A percentile compares a stretch with the other conserved stretches of the same genome.
phyloP scores from a whole-genome alignment of 352 stramenopile species.

The Peronosclerospora sorghi region DNA sequence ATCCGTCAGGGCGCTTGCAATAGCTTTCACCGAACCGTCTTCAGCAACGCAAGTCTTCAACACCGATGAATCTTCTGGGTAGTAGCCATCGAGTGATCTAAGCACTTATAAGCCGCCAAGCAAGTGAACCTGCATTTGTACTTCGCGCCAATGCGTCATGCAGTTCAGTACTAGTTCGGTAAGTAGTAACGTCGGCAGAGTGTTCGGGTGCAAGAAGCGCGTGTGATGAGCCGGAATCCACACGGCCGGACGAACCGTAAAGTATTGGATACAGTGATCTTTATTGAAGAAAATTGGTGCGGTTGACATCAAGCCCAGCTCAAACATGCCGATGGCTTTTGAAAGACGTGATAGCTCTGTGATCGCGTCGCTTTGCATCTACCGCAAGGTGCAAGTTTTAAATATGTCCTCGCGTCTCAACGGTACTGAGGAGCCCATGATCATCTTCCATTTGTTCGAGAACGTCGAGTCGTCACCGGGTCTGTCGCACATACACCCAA shows the following conservation, averaged over 20 bases:
- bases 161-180: background rate
- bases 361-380: background rate
- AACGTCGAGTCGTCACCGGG: background rate
- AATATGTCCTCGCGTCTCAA: background rate
- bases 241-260: background rate
- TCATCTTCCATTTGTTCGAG: background rate
- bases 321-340: background rate
- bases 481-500: background rate
- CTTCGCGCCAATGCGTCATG: background rate
- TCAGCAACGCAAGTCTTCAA: background rate
- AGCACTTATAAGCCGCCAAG: background rate
- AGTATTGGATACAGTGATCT: constrained; percentile 1
- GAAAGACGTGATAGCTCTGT: background rate
- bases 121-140: background rate
- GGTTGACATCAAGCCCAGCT: too few species aligned
- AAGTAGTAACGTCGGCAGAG: background rate
- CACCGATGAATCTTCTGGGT: too few species aligned
- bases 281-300: background rate
- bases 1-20: background rate
- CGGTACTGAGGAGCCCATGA: background rate
- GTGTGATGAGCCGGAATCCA: background rate
- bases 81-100: background rate
- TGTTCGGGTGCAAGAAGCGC: background rate
- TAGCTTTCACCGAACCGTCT: background rate
- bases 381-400: background rate